phyloP scores from a whole-genome alignment of 1,284 basidiomycete species.

The Ganoderma lucidum region DNA sequence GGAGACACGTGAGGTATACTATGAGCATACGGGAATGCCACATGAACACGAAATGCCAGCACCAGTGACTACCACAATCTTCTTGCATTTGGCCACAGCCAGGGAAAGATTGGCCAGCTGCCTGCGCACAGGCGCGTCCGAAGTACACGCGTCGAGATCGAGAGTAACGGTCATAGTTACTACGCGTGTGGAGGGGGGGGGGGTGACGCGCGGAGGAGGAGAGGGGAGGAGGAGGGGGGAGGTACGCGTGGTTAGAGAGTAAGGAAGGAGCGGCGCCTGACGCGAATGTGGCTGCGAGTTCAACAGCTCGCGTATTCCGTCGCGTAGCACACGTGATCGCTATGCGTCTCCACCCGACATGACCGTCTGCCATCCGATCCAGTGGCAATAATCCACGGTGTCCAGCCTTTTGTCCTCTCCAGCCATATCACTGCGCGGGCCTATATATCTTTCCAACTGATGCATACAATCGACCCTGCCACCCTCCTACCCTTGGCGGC shows the following conservation, averaged over 20 bases:
- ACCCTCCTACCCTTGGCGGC: neutral
- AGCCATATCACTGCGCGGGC: neutral
- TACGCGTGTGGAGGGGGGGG: neutral
- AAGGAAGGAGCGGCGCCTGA: conserved; percentile 11
- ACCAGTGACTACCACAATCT: conserved; percentile 88
- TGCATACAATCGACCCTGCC: neutral
- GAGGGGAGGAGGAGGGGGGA: neutral
- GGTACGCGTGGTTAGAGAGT: conserved; percentile 9
- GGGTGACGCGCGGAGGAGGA: conserved; percentile 15
- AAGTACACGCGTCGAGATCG: conserved; percentile 53
- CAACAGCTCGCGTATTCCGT: conserved; percentile 40
- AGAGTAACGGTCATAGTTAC: conserved; percentile 65
- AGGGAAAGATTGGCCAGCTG: conserved; percentile 74
- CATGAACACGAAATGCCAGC: conserved; percentile 94
- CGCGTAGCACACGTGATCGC: conserved; percentile 46
- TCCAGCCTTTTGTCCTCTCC: neutral
- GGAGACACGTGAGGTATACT: conserved; percentile 2
- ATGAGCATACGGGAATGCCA: conserved; percentile 85
- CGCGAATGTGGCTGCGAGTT: conserved; percentile 25
- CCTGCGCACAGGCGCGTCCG: conserved; percentile 61
- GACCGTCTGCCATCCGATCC: no score
- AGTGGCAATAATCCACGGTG: no score
- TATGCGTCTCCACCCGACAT: conserved; percentile 1
- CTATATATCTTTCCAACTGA: no score
- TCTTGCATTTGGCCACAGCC: conserved; percentile 83